phyloP scores from a whole-genome alignment of 2,329 filamentous ascomycete genomes.

The Sporothrix brunneoviolacea region DNA sequence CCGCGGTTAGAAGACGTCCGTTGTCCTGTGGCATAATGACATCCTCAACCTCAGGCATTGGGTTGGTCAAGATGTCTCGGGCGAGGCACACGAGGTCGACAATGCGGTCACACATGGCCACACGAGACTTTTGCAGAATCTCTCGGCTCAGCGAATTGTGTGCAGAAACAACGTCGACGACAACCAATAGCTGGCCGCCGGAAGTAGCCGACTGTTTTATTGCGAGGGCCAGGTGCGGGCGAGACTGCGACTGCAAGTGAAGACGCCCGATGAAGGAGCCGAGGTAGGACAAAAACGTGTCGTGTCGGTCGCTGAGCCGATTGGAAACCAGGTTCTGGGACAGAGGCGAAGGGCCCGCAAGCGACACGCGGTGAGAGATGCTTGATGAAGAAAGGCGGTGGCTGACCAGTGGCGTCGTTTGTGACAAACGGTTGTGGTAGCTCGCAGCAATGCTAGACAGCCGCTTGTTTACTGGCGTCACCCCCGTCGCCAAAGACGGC shows the following conservation, averaged over 20 bases:
- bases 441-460: constrained; percentile 28
- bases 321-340: constrained; percentile 75
- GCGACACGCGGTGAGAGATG: constrained; percentile 69
- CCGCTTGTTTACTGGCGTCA: constrained; percentile 34
- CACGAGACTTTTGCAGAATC: constrained; percentile 60
- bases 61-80: constrained; percentile 66
- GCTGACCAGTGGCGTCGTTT: constrained; percentile 30
- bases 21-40: constrained; percentile 77
- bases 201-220: constrained; percentile 79
- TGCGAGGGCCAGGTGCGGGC: constrained; percentile 71
- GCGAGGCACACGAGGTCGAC: constrained; percentile 75
- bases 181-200: constrained; percentile 68
- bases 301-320: constrained; percentile 71
- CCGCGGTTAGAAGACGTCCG: constrained; percentile 65
- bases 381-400: constrained; percentile 48
- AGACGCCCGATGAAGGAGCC: constrained; percentile 87
- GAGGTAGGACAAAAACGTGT: constrained; percentile 82
- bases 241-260: constrained; percentile 86
- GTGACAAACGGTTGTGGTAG: constrained; percentile 30
- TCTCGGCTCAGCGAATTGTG: constrained; percentile 65
- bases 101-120: constrained; percentile 72
- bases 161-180: constrained; percentile 75
- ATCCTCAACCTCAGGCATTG: constrained; percentile 64
- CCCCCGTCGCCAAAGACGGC: constrained; percentile 21
- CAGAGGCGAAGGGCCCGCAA: constrained; percentile 59